Evolutionary conservation across 2,329 filamentous ascomycete genomes (phyloP).

Genomic region (Tolypocladium ophioglossoides): DNA sequence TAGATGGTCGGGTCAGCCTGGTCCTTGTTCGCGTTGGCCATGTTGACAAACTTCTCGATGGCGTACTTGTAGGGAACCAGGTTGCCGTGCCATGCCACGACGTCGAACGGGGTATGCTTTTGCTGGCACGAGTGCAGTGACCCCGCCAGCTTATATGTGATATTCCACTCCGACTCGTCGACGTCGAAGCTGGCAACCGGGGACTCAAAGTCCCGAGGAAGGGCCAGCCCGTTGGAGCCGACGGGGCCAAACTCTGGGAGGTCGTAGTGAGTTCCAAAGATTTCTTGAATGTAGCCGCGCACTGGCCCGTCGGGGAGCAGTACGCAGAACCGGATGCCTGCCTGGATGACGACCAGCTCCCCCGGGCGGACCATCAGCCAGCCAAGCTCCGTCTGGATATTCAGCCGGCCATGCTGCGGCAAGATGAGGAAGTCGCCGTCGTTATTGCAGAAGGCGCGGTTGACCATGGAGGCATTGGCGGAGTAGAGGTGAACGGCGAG

Average conservation of each 20-base stretch:
- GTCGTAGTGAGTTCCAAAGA: slow-evolving; percentile 53
- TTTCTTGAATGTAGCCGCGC: slow-evolving; percentile 56
- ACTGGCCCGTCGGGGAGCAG: slow-evolving; percentile 38
- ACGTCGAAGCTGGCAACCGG: slow-evolving; percentile 49
- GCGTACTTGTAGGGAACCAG: slow-evolving; percentile 52
- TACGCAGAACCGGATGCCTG: slow-evolving; percentile 42
- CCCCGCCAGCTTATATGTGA: slow-evolving; percentile 53
- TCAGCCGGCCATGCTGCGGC: slow-evolving; percentile 51
- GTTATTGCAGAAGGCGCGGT: slow-evolving; percentile 27
- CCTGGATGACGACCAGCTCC: slow-evolving; percentile 57
- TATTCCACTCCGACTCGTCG: slow-evolving; percentile 42
- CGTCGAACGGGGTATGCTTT: slow-evolving; percentile 58
- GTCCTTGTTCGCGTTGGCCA: slow-evolving; percentile 48
- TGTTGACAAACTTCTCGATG: slow-evolving; percentile 44
- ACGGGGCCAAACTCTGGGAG: slow-evolving; percentile 58
- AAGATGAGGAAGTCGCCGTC: slow-evolving; percentile 60
- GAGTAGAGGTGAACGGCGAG: slow-evolving; percentile 36
- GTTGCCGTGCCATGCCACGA: slow-evolving; percentile 63
- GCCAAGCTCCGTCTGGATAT: slow-evolving; percentile 60
- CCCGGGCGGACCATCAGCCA: slow-evolving; percentile 53
- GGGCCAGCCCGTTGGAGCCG: slow-evolving; percentile 56
- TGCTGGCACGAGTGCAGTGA: slow-evolving; percentile 51
- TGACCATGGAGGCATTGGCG: slow-evolving; percentile 31
- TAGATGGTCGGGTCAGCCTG: slow-evolving; percentile 59
- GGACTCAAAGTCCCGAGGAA: slow-evolving; percentile 52